Base-by-base conservation (phyloP, 495 filamentous ascomycete species). In the Lichenothelia convexa region DNA sequence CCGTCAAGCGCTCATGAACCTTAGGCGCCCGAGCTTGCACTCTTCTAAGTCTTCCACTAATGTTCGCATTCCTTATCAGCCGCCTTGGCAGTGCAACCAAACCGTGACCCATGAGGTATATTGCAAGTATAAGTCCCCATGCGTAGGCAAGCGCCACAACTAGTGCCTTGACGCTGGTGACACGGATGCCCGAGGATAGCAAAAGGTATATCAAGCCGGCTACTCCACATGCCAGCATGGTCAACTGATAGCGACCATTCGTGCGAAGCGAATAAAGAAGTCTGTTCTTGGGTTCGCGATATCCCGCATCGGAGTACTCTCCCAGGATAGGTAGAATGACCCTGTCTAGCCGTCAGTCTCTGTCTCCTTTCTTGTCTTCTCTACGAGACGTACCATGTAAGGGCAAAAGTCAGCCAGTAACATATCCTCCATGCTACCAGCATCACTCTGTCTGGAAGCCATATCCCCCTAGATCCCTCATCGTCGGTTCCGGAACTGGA, bases 21-120 rank as follows among this genome's bases (percentile, higher is more conserved):
- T 65, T 75, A 9, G 86, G 82, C 4, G 89, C 89, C 40, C 77
- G 67, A 2, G 67, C 58, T 50, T 95, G 85, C 15, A 93, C 60
- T 20, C 75, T 64, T 36, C 72, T 70, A 29, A 97, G 51, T 32
- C 74, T 69, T 32, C 67, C 68, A 48, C 75, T 77, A 35, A 78
- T 66, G 45, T 74, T 78, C 11, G 83, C 73, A 47, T 78, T 79
- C 31, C 73, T 70, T 50, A 85, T 75, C 1, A 97, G 56, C 13
- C 68, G 67, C 45, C 87, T 68, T 4, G 89, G 89, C 32, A 95
- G 78, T 9, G 89, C 77, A 29, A 97, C 89, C 24, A 95, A 62
- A 7, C 89, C 89, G 46, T 97, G 86, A 5, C 89, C 89, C 89
- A 97, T 94, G 16, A 97, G 66, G 49, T 87, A 93, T 39, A 95